Conservation (phyloP, 768 basidiomycete genomes). For the Suillus subluteus region DNA sequence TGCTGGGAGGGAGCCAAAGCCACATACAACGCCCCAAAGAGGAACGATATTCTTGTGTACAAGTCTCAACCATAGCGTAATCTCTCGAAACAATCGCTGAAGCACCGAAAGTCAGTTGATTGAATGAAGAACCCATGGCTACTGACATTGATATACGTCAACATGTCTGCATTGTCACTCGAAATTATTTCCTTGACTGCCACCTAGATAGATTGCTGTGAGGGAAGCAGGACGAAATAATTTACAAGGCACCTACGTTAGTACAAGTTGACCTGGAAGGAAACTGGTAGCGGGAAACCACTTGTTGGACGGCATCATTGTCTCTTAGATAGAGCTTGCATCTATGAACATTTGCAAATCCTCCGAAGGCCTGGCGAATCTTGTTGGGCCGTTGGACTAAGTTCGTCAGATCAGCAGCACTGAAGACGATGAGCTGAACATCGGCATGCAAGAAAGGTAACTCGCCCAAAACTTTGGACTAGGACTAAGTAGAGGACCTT, state of each 20-base stretch:
- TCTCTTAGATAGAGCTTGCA: not conserved
- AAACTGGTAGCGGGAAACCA: not conserved
- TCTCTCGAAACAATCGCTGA: slow-evolving; percentile 34
- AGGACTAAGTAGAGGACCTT: not conserved
- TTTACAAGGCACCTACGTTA: not conserved
- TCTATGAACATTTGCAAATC: not conserved
- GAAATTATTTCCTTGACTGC: not conserved
- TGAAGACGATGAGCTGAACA: not conserved
- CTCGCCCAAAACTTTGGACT: not conserved
- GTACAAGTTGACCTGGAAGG: not conserved
- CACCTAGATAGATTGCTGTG: not conserved
- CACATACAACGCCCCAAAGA: slow-evolving; percentile 29
- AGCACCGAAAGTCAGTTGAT: not conserved
- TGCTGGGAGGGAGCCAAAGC: slow-evolving; percentile 34
- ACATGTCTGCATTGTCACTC: not conserved
- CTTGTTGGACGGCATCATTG: not conserved
- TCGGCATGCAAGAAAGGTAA: not conserved
- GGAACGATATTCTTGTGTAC: slow-evolving; percentile 35
- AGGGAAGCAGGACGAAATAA: not conserved
- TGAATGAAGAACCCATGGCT: not conserved
- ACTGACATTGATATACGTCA: not conserved
- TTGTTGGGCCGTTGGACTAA: not conserved
- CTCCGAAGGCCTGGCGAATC: not conserved
- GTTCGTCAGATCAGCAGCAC: not conserved
- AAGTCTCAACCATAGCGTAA: slow-evolving; percentile 34